A percentile compares a stretch with the other conserved stretches of the same genome.
These are phyloP conservation scores for Durotheca rogersii DNA, from an alignment of 495 filamentous ascomycete species.

Conservation along the genomic window DNA sequence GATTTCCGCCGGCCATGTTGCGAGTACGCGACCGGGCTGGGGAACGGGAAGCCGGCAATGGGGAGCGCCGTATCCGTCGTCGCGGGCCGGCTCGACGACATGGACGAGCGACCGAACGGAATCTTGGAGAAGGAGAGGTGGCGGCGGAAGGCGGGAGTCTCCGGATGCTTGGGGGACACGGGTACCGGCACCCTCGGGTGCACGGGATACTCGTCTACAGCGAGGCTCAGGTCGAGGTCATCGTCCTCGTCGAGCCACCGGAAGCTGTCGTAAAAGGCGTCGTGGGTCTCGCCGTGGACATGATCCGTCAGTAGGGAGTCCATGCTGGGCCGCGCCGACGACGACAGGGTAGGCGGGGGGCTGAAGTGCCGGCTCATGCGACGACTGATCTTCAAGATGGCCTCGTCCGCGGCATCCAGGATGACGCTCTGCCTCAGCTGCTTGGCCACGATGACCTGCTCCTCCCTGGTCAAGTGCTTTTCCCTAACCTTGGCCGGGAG, in stretches of 20 bases:
- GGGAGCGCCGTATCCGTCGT: constrained; percentile 42
- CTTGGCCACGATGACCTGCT: constrained; percentile 63
- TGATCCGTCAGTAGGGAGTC: constrained; percentile 34
- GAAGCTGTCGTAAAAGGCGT: constrained; percentile 64
- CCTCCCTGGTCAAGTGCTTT: constrained; percentile 70
- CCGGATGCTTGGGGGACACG: constrained; percentile 39
- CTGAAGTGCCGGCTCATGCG: constrained; percentile 40
- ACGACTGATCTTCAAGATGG: constrained; percentile 54
- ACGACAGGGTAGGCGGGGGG: constrained; percentile 32
- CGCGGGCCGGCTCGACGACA: constrained; percentile 44
- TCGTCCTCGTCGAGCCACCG: constrained; percentile 80
- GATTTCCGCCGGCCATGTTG: constrained; percentile 47
- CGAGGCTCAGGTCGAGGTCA: constrained; percentile 67
- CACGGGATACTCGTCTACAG: constrained; percentile 55
- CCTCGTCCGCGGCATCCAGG: constrained; percentile 71
- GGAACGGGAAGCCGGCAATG: constrained; percentile 36
- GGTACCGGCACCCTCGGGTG: constrained; percentile 47
- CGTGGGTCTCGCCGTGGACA: constrained; percentile 22
- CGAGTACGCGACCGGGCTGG: constrained; percentile 35
- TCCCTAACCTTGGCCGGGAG: constrained; percentile 71
- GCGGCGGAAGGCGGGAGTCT: constrained; percentile 53
- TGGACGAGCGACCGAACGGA: constrained; percentile 53
- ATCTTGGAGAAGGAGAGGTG: constrained; percentile 56
- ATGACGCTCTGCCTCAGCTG: constrained; percentile 59
- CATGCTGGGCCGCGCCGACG: constrained; percentile 38